Evolutionary conservation across 2,329 filamentous ascomycete genomes (phyloP), one percentile per base, ranked within the genome.

Genomic region (Blumeriella jaapii): DNA sequence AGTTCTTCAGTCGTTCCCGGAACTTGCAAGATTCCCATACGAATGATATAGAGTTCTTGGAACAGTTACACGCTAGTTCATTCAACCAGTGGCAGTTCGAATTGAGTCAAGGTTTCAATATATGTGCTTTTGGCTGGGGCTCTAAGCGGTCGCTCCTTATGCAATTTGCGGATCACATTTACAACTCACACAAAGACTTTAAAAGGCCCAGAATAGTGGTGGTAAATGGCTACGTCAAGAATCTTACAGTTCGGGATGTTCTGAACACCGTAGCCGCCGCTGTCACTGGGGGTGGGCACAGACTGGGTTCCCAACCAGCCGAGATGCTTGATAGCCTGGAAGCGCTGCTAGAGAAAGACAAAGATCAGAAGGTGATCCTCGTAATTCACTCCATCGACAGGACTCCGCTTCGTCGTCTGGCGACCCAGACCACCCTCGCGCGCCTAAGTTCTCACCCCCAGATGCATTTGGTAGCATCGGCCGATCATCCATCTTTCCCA

Each of bases 11-110:
- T 28, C 61, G 80, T 18, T 64, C 83, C 18, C 68, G 72, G 22
- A 43, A 39, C 10, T 74, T 76, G 45, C 55, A 67, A 39, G 81
- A 93, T 47, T 72, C 71, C 0, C 87, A 94, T 55, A 63, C 65
- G 20, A 59, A 67, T 2, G 82, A 93, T 45, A 71, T 82, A 32
- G 65, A 71, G 12, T 80, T 81, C 45, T 64, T 98, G 16, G 68
- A 82, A 46, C 69, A 74, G 5, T 61, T 94, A 14, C 89, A 96
- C 55, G 65, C 74, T 28, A 74, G 81, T 41, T 85, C 82, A 0
- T 96, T 94, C 55, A 71, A 79, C 2, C 91, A 96, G 55, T 98
- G 91, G 91, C 63, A 71, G 1, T 95, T 96, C 55, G 91, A 98
- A 62, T 69, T 96, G 11, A 68, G 76, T 4, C 76, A 94, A 55